Evolutionary conservation across 2,329 filamentous ascomycete species (phyloP).

Genomic region (Spiromastix sp.): DNA sequence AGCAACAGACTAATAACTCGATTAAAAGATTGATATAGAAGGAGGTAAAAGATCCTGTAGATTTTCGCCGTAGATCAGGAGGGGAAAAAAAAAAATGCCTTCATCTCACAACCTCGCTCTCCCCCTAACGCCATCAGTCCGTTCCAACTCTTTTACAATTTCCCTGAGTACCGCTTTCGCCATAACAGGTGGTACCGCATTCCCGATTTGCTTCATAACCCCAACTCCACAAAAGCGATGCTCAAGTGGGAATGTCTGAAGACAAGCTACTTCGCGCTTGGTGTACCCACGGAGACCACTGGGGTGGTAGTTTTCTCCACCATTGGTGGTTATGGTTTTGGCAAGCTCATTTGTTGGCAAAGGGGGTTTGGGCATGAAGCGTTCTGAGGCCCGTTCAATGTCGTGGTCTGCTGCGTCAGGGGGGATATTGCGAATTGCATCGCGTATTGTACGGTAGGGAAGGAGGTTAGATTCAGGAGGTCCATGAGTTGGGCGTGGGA

Average conservation of each 20-base stretch:
- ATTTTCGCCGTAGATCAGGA: no score
- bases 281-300: slow-evolving; percentile 55
- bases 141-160: slow-evolving; percentile 26
- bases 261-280: slow-evolving; percentile 53
- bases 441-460: slow-evolving; percentile 31
- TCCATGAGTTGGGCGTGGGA: slow-evolving; percentile 53
- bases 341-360: slow-evolving; percentile 43
- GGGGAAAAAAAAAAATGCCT: no score
- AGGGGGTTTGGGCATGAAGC: slow-evolving; percentile 20
- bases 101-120: no score
- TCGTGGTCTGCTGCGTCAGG: slow-evolving; percentile 33
- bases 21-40: no score
- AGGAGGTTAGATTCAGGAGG: slow-evolving; percentile 19
- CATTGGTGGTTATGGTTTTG: slow-evolving; percentile 52
- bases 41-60: no score
- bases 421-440: slow-evolving; percentile 33
- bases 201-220: slow-evolving; percentile 57
- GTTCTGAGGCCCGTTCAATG: slow-evolving; percentile 15
- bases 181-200: slow-evolving; percentile 59
- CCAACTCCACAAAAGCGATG: slow-evolving; percentile 45
- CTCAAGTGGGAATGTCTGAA: slow-evolving; percentile 58
- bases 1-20: no score
- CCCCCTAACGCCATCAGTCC: slow-evolving; percentile 21
- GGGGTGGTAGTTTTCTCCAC: slow-evolving; percentile 57
- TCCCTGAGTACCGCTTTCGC: slow-evolving; percentile 29